Conservation (phyloP, 495 filamentous ascomycete genomes). For the Letharia lupina region DNA sequence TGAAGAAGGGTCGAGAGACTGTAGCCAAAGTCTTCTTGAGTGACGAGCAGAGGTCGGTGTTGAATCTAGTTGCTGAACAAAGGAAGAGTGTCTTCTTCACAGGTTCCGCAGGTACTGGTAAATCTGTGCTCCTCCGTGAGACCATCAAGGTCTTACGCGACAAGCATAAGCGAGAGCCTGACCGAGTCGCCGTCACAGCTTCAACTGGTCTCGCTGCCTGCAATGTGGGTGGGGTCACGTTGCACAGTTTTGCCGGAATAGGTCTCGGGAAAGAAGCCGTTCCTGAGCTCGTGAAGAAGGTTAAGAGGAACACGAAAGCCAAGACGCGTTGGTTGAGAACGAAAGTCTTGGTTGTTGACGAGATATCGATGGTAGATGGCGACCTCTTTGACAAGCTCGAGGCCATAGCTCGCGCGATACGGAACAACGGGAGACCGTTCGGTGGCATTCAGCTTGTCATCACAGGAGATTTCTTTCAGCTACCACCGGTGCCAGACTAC, state of each 20-base stretch:
- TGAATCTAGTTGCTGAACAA: conserved; percentile 65
- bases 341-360: conserved; percentile 81
- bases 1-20: conserved; percentile 32
- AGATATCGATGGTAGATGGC: conserved; percentile 97
- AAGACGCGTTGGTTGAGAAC: conserved; percentile 82
- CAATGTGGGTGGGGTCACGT: conserved; percentile 90
- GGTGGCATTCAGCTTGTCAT: conserved; percentile 94
- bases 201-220: conserved; percentile 94
- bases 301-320: conserved; percentile 80
- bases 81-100: conserved; percentile 94
- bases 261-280: conserved; percentile 86
- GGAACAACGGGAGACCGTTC: conserved; percentile 86
- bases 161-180: conserved; percentile 65
- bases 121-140: conserved; percentile 88
- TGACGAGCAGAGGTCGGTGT: conserved; percentile 76
- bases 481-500: conserved; percentile 84
- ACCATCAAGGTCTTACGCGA: conserved; percentile 73
- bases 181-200: conserved; percentile 83
- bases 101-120: conserved; percentile 93
- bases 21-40: conserved; percentile 63
- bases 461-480: conserved; percentile 95
- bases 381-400: conserved; percentile 96
- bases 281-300: conserved; percentile 78
- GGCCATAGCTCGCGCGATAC: conserved; percentile 65
- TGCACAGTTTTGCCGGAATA: conserved; percentile 94